Percentiles rank a stretch among this genome's conserved stretches.
phyloP scores from a whole-genome alignment of 768 basidiomycete genomes.

The Termitomyces sp. region DNA sequence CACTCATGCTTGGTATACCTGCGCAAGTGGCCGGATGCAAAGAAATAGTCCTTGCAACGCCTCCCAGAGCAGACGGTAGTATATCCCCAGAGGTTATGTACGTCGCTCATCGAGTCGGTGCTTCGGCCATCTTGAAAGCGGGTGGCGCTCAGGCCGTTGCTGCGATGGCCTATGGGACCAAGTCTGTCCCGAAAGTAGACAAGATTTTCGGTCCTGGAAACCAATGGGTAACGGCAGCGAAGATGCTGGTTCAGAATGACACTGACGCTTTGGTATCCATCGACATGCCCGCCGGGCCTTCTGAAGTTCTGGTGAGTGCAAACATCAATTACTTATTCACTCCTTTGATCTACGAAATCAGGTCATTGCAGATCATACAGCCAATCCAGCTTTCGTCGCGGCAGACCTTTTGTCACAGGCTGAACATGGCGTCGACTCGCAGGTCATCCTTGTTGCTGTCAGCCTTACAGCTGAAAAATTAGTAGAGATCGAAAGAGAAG shows the following conservation, averaged over 20 bases:
- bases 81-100: constrained; percentile 98
- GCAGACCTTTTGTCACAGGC: constrained; percentile 97
- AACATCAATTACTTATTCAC: neutral
- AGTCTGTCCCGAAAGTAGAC: constrained; percentile 95
- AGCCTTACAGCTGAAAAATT: constrained; percentile 60
- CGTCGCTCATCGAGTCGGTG: constrained; percentile 88
- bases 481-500: constrained; percentile 74
- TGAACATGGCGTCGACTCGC: constrained; percentile 97
- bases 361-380: constrained; percentile 92
- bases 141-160: constrained; percentile 97
- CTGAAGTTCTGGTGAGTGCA: constrained; percentile 85
- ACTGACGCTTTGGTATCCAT: constrained; percentile 95
- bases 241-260: constrained; percentile 99
- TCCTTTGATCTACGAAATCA: constrained; percentile 24
- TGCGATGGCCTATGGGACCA: constrained; percentile 94
- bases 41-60: constrained; percentile 90
- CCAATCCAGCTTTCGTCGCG: constrained; percentile 87
- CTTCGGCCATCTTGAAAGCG: constrained; percentile 86
- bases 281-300: constrained; percentile 99
- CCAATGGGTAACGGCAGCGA: constrained; percentile 99
- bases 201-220: constrained; percentile 99
- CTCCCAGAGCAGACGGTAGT: constrained; percentile 89
- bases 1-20: constrained; percentile 96
- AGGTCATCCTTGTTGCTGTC: constrained; percentile 90
- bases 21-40: constrained; percentile 96